Evolutionary conservation across 768 basidiomycete species (phyloP), one percentile per base, ranked within the genome.

Genomic region (Leccinum subgranulosum): DNA sequence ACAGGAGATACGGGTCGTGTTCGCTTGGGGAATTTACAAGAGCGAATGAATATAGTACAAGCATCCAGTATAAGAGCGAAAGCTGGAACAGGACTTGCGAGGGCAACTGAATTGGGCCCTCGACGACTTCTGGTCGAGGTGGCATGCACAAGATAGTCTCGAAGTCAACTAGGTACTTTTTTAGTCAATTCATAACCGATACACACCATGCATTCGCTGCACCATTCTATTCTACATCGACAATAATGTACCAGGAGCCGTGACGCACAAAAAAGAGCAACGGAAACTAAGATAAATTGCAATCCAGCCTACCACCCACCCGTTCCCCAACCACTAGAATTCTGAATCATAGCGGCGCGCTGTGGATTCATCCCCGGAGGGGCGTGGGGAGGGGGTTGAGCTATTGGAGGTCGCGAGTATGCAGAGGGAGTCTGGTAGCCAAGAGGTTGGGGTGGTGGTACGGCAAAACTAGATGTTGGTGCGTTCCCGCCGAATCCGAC

Each of bases 351-450:
- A 15, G 86, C 81, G 28, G 87, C 82, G 43, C 87, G 84, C 53
- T 80, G 79, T 46, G 86, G 83, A 64, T 89, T 85, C 76, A 89
- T 83, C 14, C 84, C 84, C 6, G 82, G 76, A 21, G 87, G 83
- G 53, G 74, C 69, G 56, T 74, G 67, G 29, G 80, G 72, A 23
- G 78, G 80, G 69, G 54, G 77, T 72, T 62, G 78, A 73, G 62
- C 74, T 62, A 70, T 64, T 49, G 72, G 69, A 25, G 76, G 74
- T 58, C 83, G 83, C 62, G 73, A 64, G 57, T 67, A 70, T 6
- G 72, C 62, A 51, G 71, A 63, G 17, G 71, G 70, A 8, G 70
- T 72, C 61, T 78, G 80, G 52, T 81, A 79, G 21, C 81, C 73
- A 51, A 73, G 70, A 3, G 77, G 60, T 29, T 74, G 72, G 33